Conservation (phyloP, 495 filamentous ascomycete species). For the Xylaria cubensis region DNA sequence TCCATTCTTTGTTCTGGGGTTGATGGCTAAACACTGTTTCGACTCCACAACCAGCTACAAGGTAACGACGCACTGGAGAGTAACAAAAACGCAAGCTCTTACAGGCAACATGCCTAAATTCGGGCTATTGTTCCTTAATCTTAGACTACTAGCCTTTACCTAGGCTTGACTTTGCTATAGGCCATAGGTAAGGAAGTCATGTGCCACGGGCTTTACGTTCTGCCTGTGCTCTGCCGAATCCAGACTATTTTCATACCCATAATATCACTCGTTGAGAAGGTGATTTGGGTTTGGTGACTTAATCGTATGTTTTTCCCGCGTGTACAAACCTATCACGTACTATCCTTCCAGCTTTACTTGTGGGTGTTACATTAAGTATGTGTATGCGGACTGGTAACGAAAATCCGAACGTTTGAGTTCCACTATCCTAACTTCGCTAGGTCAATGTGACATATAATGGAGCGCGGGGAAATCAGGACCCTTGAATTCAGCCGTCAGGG, state of each 20-base stretch:
- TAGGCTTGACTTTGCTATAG: not conserved
- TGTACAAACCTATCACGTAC: not conserved
- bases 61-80: not conserved
- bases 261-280: not conserved
- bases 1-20: not conserved
- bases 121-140: not conserved
- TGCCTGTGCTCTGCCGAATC: not conserved
- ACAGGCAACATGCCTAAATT: not conserved
- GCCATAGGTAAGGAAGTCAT: too few species aligned
- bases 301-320: not conserved
- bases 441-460: constrained; percentile 4
- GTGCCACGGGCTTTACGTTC: not conserved
- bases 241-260: not conserved
- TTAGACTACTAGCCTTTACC: not conserved
- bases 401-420: not conserved
- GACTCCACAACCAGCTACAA: not conserved
- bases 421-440: not conserved
- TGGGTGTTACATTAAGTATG: not conserved
- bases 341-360: not conserved
- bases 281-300: not conserved
- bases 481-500: constrained; percentile 16
- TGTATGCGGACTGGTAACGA: not conserved
- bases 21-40: constrained; percentile 15
- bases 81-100: not conserved
- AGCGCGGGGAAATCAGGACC: constrained; percentile 17